Percentiles rank a stretch among this genome's conserved stretches.
Evolutionary conservation across 306 rosid species (phyloP).

Genomic region (Boehmeria nivea): DNA sequence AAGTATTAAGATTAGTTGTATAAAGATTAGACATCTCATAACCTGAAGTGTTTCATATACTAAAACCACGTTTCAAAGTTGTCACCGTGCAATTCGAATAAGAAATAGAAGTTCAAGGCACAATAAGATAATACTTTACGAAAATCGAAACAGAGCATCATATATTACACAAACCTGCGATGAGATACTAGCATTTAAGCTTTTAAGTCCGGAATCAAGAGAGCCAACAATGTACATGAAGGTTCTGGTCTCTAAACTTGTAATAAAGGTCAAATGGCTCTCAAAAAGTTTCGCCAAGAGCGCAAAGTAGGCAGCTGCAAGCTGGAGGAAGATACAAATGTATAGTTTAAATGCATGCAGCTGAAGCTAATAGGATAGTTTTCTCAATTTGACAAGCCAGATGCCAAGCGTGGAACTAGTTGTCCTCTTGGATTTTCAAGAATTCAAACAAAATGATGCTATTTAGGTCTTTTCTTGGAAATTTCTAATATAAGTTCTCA

Average conservation of each 20-base stretch:
- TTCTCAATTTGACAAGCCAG: too few species aligned
- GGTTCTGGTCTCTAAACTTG: conserved; percentile 74
- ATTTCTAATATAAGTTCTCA: too few species aligned
- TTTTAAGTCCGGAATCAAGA: conserved; percentile 96
- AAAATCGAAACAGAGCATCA: too few species aligned
- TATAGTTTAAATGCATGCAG: not conserved
- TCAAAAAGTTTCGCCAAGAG: conserved; percentile 81
- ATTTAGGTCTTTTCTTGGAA: too few species aligned
- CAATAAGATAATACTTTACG: too few species aligned
- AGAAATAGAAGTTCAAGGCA: too few species aligned
- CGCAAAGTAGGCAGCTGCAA: conserved; percentile 83
- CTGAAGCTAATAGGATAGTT: not conserved
- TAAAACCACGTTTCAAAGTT: not conserved
- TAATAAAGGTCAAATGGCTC: conserved; percentile 67
- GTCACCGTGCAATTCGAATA: not conserved
- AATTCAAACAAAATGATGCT: too few species aligned
- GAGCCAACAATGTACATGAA: conserved; percentile 85
- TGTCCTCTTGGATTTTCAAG: too few species aligned
- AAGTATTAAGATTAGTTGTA: not conserved
- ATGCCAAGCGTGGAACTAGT: too few species aligned
- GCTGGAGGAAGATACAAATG: conserved; percentile 44
- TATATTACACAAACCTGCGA: conserved; percentile 64
- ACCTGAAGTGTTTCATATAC: not conserved
- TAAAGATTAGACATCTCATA: not conserved
- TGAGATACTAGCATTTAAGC: conserved; percentile 76